These are phyloP conservation scores for Pyronema domesticum DNA, from an alignment of 495 filamentous ascomycete genomes.

Conservation along the genomic window DNA sequence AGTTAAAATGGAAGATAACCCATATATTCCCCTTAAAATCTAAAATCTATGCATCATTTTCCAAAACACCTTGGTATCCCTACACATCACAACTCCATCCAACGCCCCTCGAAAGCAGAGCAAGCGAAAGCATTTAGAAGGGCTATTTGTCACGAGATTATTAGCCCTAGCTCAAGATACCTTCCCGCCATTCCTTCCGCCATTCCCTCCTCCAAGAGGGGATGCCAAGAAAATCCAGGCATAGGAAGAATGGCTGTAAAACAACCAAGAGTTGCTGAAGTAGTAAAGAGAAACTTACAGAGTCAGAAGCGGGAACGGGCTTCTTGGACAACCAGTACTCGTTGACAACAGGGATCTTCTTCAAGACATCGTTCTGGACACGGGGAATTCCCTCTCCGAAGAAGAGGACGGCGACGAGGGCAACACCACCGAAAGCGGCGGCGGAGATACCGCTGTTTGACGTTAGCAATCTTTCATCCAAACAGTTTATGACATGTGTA, in stretches of 20 bases:
- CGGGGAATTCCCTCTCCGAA: conserved; percentile 23
- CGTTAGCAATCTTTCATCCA: background rate
- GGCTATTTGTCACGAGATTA: background rate
- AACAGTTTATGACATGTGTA: background rate
- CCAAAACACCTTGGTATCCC: too few relatives aligned
- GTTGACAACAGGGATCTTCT: conserved; percentile 19
- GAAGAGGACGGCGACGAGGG: conserved; percentile 13
- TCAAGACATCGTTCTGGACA: conserved; percentile 20
- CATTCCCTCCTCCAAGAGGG: too few relatives aligned
- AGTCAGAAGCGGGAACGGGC: conserved; percentile 18
- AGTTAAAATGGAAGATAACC: too few relatives aligned
- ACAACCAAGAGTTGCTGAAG: background rate
- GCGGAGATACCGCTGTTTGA: conserved; percentile 11
- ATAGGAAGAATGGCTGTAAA: background rate
- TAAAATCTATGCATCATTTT: too few relatives aligned
- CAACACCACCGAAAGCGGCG: conserved; percentile 17
- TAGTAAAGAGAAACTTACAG: conserved; percentile 6
- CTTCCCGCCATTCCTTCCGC: too few relatives aligned
- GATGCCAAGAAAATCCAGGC: too few relatives aligned
- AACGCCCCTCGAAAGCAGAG: background rate
- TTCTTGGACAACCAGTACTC: conserved; percentile 17
- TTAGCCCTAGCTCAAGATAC: too few relatives aligned
- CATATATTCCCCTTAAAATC: too few relatives aligned
- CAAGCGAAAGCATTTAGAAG: background rate
- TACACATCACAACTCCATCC: background rate